Percentiles rank a stretch among this genome's conserved stretches.
Evolutionary conservation across 768 basidiomycete species (phyloP).

Genomic region (Trametes gibbosa): DNA sequence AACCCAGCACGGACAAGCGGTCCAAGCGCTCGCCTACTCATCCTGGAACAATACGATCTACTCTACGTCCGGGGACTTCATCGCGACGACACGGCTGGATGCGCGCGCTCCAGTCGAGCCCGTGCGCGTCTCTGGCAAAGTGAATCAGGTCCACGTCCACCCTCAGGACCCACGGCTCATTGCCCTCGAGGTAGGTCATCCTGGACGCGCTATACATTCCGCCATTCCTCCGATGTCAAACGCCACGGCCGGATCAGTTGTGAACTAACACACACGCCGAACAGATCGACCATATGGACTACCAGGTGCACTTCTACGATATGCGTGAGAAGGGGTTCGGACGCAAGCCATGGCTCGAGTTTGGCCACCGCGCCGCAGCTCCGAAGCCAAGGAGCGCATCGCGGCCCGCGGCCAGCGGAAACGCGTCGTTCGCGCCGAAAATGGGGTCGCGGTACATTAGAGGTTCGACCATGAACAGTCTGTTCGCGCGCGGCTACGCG

Average conservation of each 20-base stretch:
- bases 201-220: constrained; percentile 9
- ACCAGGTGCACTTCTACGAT: constrained; percentile 51
- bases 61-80: constrained; percentile 33
- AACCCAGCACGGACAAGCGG: constrained; percentile 30
- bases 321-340: constrained; percentile 38
- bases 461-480: constrained; percentile 38
- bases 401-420: neutral
- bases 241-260: constrained; percentile 2
- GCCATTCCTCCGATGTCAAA: neutral
- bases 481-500: constrained; percentile 46
- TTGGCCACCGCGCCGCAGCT: constrained; percentile 38
- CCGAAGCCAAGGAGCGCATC: constrained; percentile 7
- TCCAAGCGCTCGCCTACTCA: constrained; percentile 41
- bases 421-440: constrained; percentile 2
- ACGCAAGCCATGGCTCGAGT: constrained; percentile 40
- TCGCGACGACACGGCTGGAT: constrained; percentile 40
- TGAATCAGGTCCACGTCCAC: constrained; percentile 47
- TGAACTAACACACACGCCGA: constrained; percentile 1
- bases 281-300: constrained; percentile 49
- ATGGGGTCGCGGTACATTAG: constrained; percentile 29
- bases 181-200: constrained; percentile 45
- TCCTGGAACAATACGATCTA: constrained; percentile 34
- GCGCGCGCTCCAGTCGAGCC: constrained; percentile 31
- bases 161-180: constrained; percentile 39
- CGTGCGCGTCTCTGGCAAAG: constrained; percentile 35